These are phyloP conservation scores for Capniomyces stellatus DNA, from an alignment of 371 early-diverging fungal species.

Conservation along the genomic window DNA sequence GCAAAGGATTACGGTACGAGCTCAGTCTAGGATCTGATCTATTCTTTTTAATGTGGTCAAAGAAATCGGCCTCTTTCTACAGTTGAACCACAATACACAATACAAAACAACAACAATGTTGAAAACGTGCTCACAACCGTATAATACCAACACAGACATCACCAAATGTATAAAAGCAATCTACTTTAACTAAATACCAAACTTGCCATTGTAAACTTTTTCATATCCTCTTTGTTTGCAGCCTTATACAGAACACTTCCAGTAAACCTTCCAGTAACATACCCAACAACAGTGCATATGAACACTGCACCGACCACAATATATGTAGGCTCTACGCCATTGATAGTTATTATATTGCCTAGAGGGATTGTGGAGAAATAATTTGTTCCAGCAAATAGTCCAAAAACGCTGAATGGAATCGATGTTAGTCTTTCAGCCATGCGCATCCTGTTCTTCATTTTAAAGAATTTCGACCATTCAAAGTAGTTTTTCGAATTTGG, in stretches of 20 bases:
- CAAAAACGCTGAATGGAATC: slow-evolving; percentile 37
- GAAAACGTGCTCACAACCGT: too few relatives aligned
- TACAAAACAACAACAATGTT: too few relatives aligned
- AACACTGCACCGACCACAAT: slow-evolving; percentile 43
- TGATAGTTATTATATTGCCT: slow-evolving; percentile 52
- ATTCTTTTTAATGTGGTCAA: slow-evolving; percentile 54
- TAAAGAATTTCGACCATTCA: slow-evolving; percentile 64
- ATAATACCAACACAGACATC: too few relatives aligned
- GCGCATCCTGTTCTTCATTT: slow-evolving; percentile 46
- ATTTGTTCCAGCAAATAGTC: slow-evolving; percentile 37
- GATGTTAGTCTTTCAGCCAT: slow-evolving; percentile 45
- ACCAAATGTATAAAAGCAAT: too few relatives aligned
- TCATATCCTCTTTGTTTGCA: slow-evolving; percentile 31
- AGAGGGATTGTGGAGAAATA: slow-evolving; percentile 57
- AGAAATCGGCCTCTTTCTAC: slow-evolving; percentile 56
- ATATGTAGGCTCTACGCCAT: slow-evolving; percentile 60
- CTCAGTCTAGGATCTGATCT: slow-evolving; percentile 59
- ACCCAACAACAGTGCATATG: slow-evolving; percentile 42
- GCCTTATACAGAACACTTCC: slow-evolving; percentile 45
- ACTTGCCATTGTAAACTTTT: slow-evolving; percentile 25
- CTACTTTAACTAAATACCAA: too few relatives aligned
- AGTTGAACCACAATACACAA: too few relatives aligned
- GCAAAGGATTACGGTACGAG: slow-evolving; percentile 60
- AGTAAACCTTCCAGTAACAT: slow-evolving; percentile 45
- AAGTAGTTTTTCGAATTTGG: slow-evolving; percentile 4